Evolutionary conservation across 805 yeast species (phyloP).

Genomic region (Priceomyces medius): DNA sequence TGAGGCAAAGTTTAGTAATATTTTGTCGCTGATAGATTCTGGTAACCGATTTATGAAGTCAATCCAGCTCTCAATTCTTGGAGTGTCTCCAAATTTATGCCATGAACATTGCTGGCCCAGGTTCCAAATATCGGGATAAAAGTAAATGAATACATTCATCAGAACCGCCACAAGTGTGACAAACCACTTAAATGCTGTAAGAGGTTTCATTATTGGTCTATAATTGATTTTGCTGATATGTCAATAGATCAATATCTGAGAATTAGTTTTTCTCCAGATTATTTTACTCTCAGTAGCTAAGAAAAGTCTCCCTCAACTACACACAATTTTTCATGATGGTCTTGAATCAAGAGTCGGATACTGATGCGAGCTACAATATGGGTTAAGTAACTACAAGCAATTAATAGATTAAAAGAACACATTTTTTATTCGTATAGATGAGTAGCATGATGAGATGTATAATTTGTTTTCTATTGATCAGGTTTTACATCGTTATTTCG

Average conservation of each 20-base stretch:
- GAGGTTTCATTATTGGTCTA: too few species aligned
- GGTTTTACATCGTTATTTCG: conserved; percentile 2
- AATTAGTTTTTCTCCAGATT: too few species aligned
- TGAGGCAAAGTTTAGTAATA: conserved; percentile 22
- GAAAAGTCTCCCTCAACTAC: too few species aligned
- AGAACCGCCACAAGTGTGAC: conserved; percentile 40
- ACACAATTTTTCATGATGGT: too few species aligned
- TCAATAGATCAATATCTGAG: too few species aligned
- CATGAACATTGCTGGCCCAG: conserved; percentile 59
- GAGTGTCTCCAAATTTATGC: conserved; percentile 31
- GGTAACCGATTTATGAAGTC: conserved; percentile 11
- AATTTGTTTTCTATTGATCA: conserved; percentile 3
- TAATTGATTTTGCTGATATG: too few species aligned
- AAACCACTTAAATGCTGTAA: conserved; percentile 16
- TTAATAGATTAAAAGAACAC: too few species aligned
- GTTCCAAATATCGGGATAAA: conserved; percentile 64
- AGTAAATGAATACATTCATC: conserved; percentile 64
- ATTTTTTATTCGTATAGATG: conserved; percentile 2
- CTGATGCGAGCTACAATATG: too few species aligned
- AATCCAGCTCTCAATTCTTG: conserved; percentile 7
- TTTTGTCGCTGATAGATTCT: conserved; percentile 11
- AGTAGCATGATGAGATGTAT: conserved; percentile 4
- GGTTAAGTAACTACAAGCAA: too few species aligned
- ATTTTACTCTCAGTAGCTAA: too few species aligned
- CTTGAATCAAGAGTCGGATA: too few species aligned